Percentiles rank a stretch among this genome's conserved stretches.
phyloP scores from a whole-genome alignment of 2,329 filamentous ascomycete species.

The Xylaria sp. region DNA sequence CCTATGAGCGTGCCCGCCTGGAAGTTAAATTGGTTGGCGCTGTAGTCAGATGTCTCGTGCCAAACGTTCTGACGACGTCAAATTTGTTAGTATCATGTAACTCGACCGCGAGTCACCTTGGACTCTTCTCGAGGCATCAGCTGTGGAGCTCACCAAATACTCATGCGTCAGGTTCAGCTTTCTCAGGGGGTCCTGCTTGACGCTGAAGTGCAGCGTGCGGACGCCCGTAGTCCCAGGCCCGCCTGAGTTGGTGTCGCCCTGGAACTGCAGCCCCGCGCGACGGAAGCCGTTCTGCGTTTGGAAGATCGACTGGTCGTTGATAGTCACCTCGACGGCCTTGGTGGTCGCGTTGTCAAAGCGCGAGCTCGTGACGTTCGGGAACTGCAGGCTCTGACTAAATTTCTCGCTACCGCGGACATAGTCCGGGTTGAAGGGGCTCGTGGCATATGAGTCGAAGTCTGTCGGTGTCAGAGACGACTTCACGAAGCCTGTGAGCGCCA shows the following conservation, averaged over 20 bases:
- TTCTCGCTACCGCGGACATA: conserved; percentile 45
- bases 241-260: conserved; percentile 53
- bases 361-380: conserved; percentile 45
- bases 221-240: conserved; percentile 50
- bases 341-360: conserved; percentile 54
- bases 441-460: conserved; percentile 49
- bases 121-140: neutral
- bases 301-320: conserved; percentile 58
- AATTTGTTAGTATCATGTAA: conserved; percentile 31
- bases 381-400: conserved; percentile 45
- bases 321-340: conserved; percentile 56
- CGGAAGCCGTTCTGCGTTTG: conserved; percentile 58
- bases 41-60: conserved; percentile 46
- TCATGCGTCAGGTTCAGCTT: conserved; percentile 49
- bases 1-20: conserved; percentile 50
- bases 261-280: conserved; percentile 57
- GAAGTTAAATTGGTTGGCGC: conserved; percentile 51
- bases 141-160: conserved; percentile 42
- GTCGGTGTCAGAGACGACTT: conserved; percentile 40
- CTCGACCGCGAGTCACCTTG: conserved; percentile 25
- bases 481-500: conserved; percentile 46
- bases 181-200: conserved; percentile 46
- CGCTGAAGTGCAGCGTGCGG: conserved; percentile 48
- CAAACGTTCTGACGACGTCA: conserved; percentile 46
- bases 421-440: conserved; percentile 48